Evolutionary conservation across 495 filamentous ascomycete genomes (phyloP), one percentile per base, ranked within the genome.

Genomic region (Polyplosphaeria fusca): DNA sequence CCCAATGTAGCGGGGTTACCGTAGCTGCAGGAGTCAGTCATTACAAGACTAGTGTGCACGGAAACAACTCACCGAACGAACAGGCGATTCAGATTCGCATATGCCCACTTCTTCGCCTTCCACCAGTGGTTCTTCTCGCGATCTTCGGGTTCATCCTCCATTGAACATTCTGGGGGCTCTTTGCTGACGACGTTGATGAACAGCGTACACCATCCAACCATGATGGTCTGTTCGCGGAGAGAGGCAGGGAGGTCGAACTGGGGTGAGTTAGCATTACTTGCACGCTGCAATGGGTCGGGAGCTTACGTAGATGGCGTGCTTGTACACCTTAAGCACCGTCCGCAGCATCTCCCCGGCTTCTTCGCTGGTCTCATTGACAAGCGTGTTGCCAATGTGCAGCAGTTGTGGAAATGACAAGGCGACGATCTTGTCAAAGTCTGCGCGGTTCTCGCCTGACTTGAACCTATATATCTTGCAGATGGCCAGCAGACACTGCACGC

Each of bases 21-120:
- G 61, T 98, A 95, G 74, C 91, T 95, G 47, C 39, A 12, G 4
- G 42, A 43, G 32, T 27, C 14, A 27, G 49, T 30, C 43, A 5
- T 18, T 28, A 5, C 20, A 68, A 44, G 64, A 47, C 51, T 13
- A 30, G 18, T 9, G 28, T 22, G 23, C 26, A 9, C 24, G n/a
- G 13, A 26, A 41, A 9, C 9, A 18, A 67, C 81, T 40, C 77
- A 92, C 88, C 92, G 81, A 55, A 96, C 92, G 70, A 91, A 98
- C 11, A 97, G 81, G 60, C 93, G 81, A 71, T 98, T 98, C 51
- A 98, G 76, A 73, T 96, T 97, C 61, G 89, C 92, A 70, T 96
- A 97, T 4, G 92, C 86, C 94, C 93, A 97, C 72, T 97, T 98
- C 86, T 97, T 98, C 48, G 90, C 87, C 79, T 97, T 98, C 92